Evolutionary conservation across 768 basidiomycete species (phyloP).

Genomic region (Mrakia frigida): DNA sequence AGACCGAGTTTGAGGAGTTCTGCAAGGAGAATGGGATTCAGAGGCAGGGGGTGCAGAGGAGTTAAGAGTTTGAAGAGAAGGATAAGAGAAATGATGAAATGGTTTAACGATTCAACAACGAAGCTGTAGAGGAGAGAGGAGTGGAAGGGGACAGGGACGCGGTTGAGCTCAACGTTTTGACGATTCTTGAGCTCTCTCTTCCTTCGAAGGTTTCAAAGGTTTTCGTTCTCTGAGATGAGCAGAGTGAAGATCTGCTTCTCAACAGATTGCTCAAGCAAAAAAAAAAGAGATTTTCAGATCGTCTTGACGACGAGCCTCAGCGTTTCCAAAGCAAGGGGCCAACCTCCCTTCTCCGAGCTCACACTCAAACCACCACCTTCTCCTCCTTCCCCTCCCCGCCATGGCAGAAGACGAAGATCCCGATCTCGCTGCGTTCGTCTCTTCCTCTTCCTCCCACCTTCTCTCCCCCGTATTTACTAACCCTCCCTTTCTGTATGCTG

Average conservation of each 20-base stretch:
- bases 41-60: not conserved
- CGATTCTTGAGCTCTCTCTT: no score
- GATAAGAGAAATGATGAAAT: not conserved
- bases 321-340: not conserved
- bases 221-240: no score
- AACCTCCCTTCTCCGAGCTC: not conserved
- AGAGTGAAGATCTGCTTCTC: no score
- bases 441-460: not conserved
- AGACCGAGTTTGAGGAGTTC: slow-evolving; percentile 43
- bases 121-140: not conserved
- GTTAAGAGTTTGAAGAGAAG: not conserved
- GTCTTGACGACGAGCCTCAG: not conserved
- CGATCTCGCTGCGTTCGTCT: not conserved
- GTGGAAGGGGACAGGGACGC: not conserved
- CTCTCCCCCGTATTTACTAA: not conserved
- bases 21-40: slow-evolving; percentile 37
- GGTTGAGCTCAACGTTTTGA: not conserved
- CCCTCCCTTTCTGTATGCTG: not conserved
- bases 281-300: not conserved
- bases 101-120: not conserved
- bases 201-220: no score
- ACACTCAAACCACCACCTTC: not conserved
- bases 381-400: not conserved
- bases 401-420: not conserved
- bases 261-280: no score